These are phyloP conservation scores for Vittaforma corneae DNA, from an alignment of 371 early-diverging fungal genomes.

Conservation along the genomic window DNA sequence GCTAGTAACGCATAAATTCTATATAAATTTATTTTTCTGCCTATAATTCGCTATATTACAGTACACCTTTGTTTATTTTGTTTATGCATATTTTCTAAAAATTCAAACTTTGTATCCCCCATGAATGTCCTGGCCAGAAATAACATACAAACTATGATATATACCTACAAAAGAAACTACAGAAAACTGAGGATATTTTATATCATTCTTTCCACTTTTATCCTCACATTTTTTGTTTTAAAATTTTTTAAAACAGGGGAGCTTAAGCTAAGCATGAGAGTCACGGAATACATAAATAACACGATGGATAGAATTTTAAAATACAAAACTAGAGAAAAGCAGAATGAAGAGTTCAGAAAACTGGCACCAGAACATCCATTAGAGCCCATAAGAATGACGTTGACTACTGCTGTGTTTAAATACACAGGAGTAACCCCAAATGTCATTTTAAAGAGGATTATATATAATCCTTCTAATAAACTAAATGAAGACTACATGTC, in stretches of 20 bases:
- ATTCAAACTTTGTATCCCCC: too few relatives aligned
- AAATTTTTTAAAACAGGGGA: background rate
- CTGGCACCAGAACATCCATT: slow-evolving; percentile 39
- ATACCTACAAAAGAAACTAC: background rate
- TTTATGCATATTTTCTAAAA: too few relatives aligned
- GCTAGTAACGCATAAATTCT: too few relatives aligned
- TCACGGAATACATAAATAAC: slow-evolving; percentile 41
- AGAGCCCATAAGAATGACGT: slow-evolving; percentile 53
- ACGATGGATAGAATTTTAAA: slow-evolving; percentile 42
- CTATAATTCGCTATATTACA: too few relatives aligned
- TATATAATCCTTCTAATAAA: slow-evolving; percentile 40
- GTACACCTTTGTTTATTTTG: too few relatives aligned
- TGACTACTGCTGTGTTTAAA: slow-evolving; percentile 49
- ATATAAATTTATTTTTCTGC: too few relatives aligned
- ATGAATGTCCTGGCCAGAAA: background rate
- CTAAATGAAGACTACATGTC: slow-evolving; percentile 53
- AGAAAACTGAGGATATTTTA: background rate
- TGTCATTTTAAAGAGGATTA: slow-evolving; percentile 55
- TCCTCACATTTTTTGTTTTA: background rate
- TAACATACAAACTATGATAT: background rate
- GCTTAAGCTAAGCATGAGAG: background rate
- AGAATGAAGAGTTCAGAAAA: slow-evolving; percentile 46
- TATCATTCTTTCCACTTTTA: background rate
- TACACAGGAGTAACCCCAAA: slow-evolving; percentile 19
- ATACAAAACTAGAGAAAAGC: slow-evolving; percentile 36